phyloP scores from a whole-genome alignment of 176 grass and related monocot genomes.

The Hordeum vulgare region DNA sequence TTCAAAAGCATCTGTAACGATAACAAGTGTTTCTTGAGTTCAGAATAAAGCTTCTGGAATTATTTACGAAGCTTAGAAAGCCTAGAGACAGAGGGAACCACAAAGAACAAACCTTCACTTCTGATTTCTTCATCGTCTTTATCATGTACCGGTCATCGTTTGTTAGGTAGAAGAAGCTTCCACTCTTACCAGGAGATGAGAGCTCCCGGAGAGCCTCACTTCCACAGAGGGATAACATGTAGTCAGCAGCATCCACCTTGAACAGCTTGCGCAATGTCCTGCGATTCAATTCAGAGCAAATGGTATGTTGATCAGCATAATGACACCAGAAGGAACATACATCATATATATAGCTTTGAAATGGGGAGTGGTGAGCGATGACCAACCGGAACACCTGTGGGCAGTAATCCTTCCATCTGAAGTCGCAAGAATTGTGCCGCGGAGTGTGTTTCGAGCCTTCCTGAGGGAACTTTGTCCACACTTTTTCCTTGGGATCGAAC shows the following conservation, averaged over 20 bases:
- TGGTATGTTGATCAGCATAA: background rate
- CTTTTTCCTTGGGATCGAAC: conserved; percentile 89
- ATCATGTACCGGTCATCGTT: conserved; percentile 95
- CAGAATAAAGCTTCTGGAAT: background rate
- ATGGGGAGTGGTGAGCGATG: conserved; percentile 5
- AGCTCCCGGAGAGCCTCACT: conserved; percentile 84
- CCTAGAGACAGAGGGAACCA: background rate
- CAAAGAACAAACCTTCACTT: conserved; percentile 83
- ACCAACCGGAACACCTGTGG: conserved; percentile 93
- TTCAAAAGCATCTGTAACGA: conserved; percentile 72
- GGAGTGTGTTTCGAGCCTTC: conserved; percentile 95
- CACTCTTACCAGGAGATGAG: conserved; percentile 95
- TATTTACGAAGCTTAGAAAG: conserved; percentile 6
- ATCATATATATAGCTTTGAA: background rate
- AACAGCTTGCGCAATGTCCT: conserved; percentile 91
- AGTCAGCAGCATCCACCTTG: conserved; percentile 94
- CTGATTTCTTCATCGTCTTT: conserved; percentile 98
- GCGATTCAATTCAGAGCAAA: conserved; percentile 30
- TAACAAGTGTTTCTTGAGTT: conserved; percentile 7
- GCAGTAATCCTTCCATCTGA: conserved; percentile 99
- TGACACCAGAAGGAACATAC: conserved; percentile 11
- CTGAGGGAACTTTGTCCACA: conserved; percentile 93
- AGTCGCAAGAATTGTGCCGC: conserved; percentile 90
- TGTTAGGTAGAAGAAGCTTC: conserved; percentile 96
- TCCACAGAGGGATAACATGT: conserved; percentile 96